A percentile compares a stretch with the other conserved stretches of the same genome.
Evolutionary conservation across 2,329 filamentous ascomycete genomes (phyloP).

Genomic region (Penicillium paneum): DNA sequence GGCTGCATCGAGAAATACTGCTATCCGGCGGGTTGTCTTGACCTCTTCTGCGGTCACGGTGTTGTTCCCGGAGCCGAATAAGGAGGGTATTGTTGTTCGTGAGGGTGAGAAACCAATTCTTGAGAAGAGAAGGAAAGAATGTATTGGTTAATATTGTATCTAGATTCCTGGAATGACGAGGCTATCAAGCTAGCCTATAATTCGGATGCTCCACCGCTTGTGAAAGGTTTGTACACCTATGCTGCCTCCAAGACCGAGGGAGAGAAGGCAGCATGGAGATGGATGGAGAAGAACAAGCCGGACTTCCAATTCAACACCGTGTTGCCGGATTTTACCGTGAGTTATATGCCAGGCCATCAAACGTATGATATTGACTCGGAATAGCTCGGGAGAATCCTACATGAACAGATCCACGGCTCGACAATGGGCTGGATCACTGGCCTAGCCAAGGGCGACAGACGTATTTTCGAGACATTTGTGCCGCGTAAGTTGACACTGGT

Average conservation of each 20-base stretch:
- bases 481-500: background rate
- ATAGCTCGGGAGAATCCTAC: constrained; percentile 35
- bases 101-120: constrained; percentile 9
- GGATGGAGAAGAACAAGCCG: constrained; percentile 43
- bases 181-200: constrained; percentile 37
- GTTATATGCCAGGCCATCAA: constrained; percentile 30
- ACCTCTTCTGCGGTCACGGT: constrained; percentile 19
- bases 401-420: constrained; percentile 26
- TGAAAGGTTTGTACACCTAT: constrained; percentile 36
- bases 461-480: background rate
- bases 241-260: constrained; percentile 48
- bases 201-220: constrained; percentile 26
- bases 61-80: background rate
- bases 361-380: background rate
- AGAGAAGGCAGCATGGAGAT: constrained; percentile 49
- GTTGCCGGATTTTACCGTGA: constrained; percentile 34
- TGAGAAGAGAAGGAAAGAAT: background rate
- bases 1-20: constrained; percentile 3
- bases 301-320: constrained; percentile 45
- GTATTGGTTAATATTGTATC: background rate
- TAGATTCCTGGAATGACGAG: constrained; percentile 20
- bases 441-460: constrained; percentile 7
- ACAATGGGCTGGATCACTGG: constrained; percentile 10
- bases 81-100: constrained; percentile 6
- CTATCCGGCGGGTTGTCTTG: constrained; percentile 18